Evolutionary conservation across 2,329 filamentous ascomycete genomes (phyloP).

Genomic region (Colletotrichum cordylinicola): DNA sequence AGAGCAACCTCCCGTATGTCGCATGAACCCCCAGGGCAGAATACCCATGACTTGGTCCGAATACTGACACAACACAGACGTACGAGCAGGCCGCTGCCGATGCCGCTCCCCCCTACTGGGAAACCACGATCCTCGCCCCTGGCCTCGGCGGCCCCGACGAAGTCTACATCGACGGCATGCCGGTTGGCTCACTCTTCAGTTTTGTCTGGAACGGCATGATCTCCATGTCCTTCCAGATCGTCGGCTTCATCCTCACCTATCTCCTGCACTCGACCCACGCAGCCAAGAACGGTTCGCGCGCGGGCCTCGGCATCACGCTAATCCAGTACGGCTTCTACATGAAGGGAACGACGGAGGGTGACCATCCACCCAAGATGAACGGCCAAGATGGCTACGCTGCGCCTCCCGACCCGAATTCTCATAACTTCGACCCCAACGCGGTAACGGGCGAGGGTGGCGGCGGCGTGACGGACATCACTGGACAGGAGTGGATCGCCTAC

Average conservation of each 20-base stretch:
- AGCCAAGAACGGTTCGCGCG: conserved; percentile 95
- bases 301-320: conserved; percentile 91
- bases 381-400: conserved; percentile 66
- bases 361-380: conserved; percentile 47
- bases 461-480: conserved; percentile 64
- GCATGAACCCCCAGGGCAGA: background rate
- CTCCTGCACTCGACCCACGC: conserved; percentile 97
- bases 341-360: conserved; percentile 56
- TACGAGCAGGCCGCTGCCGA: conserved; percentile 99
- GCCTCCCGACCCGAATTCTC: conserved; percentile 86
- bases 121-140: conserved; percentile 95
- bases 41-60: too few relatives aligned
- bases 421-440: conserved; percentile 81
- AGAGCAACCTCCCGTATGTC: conserved; percentile 86
- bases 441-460: conserved; percentile 57
- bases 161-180: conserved; percentile 95
- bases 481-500: conserved; percentile 90
- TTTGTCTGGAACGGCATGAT: conserved; percentile 97
- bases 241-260: conserved; percentile 97
- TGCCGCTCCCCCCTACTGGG: conserved; percentile 96
- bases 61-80: conserved; percentile 64
- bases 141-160: conserved; percentile 90
- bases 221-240: conserved; percentile 94
- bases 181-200: conserved; percentile 85
- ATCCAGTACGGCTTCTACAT: conserved; percentile 98